These are phyloP conservation scores for Monosporascus sp. DNA, from an alignment of 2,329 filamentous ascomycete species.

Conservation along the genomic window DNA sequence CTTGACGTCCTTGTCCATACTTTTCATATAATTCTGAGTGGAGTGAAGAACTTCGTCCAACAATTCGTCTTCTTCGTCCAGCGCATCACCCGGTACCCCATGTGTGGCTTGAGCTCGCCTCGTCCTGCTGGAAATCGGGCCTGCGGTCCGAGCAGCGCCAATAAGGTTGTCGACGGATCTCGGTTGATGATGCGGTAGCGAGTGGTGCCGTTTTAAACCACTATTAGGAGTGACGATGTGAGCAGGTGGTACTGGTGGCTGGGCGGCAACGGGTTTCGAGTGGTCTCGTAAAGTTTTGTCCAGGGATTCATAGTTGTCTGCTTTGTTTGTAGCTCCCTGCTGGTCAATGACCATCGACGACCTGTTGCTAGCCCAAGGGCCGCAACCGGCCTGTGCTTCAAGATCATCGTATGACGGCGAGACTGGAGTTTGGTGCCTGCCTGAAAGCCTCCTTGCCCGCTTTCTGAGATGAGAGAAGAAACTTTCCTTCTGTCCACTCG, in stretches of 20 bases:
- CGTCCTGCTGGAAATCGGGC: constrained; percentile 73
- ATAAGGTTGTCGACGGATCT: constrained; percentile 60
- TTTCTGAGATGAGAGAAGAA: constrained; percentile 98
- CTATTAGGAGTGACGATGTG: constrained; percentile 47
- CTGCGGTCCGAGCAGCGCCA: constrained; percentile 45
- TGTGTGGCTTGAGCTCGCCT: constrained; percentile 71
- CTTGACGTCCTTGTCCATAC: constrained; percentile 54
- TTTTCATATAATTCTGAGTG: constrained; percentile 68
- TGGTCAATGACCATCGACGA: constrained; percentile 77
- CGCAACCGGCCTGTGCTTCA: constrained; percentile 88
- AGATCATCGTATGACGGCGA: constrained; percentile 79
- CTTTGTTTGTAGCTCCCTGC: constrained; percentile 42
- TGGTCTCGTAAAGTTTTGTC: constrained; percentile 55
- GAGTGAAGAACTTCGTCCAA: constrained; percentile 82
- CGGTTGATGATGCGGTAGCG: constrained; percentile 56
- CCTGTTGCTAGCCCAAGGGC: constrained; percentile 80
- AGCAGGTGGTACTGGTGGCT: constrained; percentile 45
- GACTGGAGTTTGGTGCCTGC: constrained; percentile 76
- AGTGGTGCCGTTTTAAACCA: constrained; percentile 60
- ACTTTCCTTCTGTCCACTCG: constrained; percentile 80
- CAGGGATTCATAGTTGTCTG: constrained; percentile 54
- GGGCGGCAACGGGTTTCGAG: constrained; percentile 40
- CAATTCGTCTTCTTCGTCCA: constrained; percentile 94
- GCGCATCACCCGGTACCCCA: constrained; percentile 82
- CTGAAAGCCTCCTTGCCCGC: constrained; percentile 85